These are phyloP conservation scores for Aspergillus diversus DNA, from an alignment of 495 filamentous ascomycete species.

Conservation along the genomic window DNA sequence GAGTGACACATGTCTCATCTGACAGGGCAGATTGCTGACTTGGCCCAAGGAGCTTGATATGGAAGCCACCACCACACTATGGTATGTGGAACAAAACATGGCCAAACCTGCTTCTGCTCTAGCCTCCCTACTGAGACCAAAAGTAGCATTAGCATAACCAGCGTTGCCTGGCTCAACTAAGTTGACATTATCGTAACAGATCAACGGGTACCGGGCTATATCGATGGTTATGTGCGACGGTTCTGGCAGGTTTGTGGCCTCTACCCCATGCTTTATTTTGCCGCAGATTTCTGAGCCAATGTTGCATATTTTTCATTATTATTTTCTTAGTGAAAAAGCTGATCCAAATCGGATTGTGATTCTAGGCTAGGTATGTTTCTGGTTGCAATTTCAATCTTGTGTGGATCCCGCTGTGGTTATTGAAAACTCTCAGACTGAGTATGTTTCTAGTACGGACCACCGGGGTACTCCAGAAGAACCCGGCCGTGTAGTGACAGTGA, in stretches of 20 bases:
- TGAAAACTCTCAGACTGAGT: neutral
- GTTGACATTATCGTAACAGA: constrained; percentile 53
- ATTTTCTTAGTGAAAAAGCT: neutral
- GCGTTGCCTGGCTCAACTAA: neutral
- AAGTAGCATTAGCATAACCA: neutral
- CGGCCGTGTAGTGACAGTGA: constrained; percentile 91
- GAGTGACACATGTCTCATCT: constrained; percentile 30
- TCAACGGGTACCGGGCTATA: constrained; percentile 83
- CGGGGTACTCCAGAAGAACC: constrained; percentile 86
- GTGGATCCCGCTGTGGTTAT: neutral
- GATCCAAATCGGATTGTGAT: constrained; percentile 7
- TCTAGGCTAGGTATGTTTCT: constrained; percentile 42
- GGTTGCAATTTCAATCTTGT: neutral
- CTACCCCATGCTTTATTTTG: constrained; percentile 15
- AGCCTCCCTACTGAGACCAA: neutral
- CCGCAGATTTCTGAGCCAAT: neutral
- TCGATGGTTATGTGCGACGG: constrained; percentile 89
- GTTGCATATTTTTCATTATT: neutral
- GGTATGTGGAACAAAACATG: constrained; percentile 58
- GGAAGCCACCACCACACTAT: constrained; percentile 96
- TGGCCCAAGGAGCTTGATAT: constrained; percentile 80
- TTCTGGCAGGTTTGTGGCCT: constrained; percentile 87
- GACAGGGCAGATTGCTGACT: constrained; percentile 13
- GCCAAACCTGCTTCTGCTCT: neutral
- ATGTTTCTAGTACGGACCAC: constrained; percentile 75